phyloP scores from a whole-genome alignment of 2,329 filamentous ascomycete genomes.

The Periconia sp. region DNA sequence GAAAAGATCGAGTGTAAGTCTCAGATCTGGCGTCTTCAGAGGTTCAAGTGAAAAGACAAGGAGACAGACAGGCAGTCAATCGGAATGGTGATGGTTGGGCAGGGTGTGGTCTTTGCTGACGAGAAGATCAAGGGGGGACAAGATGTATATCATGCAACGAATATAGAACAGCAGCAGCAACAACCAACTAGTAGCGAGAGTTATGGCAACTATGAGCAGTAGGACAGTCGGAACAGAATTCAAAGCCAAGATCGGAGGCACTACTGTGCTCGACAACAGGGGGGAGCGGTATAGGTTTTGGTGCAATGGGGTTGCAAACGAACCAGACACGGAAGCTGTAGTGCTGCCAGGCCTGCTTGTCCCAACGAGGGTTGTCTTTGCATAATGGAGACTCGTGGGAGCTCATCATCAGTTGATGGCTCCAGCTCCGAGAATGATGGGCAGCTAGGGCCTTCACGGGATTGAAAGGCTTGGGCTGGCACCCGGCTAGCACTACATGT shows the following conservation, averaged over 20 bases:
- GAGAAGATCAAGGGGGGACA: constrained; percentile 12
- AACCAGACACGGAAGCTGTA: constrained; percentile 25
- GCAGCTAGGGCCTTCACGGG: constrained; percentile 32
- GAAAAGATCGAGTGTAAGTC: constrained; percentile 12
- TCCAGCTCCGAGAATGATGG: constrained; percentile 31
- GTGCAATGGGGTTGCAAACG: constrained; percentile 11
- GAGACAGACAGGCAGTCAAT: not conserved
- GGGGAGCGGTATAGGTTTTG: not conserved
- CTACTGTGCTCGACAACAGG: not conserved
- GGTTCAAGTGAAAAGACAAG: constrained; percentile 17
- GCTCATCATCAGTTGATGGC: constrained; percentile 38
- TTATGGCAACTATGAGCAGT: constrained; percentile 1
- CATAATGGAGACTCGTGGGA: constrained; percentile 36
- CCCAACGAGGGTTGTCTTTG: constrained; percentile 33
- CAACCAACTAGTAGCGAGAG: not conserved
- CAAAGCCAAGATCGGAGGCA: not conserved
- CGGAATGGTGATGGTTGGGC: constrained; percentile 18
- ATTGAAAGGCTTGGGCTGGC: constrained; percentile 10
- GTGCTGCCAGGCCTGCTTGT: constrained; percentile 23
- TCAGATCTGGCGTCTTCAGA: constrained; percentile 9
- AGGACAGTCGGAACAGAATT: not conserved
- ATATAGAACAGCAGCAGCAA: not conserved
- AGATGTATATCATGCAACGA: not conserved
- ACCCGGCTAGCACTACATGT: constrained; percentile 29
- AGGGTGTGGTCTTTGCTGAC: constrained; percentile 30